Evolutionary conservation across 805 yeast genomes (phyloP).

Genomic region (Suhomyces prunicola): DNA sequence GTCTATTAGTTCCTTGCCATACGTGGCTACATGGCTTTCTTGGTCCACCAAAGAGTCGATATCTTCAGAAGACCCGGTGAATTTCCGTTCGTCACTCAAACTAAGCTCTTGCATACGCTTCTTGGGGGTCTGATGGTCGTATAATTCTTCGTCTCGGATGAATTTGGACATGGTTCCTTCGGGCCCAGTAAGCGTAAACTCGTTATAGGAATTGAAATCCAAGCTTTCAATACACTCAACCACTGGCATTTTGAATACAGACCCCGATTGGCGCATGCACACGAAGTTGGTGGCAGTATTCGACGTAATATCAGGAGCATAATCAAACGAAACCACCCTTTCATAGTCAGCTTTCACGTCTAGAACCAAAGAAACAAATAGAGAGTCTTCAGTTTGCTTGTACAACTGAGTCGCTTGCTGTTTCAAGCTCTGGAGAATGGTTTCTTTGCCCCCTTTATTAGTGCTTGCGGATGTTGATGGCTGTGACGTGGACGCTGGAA

Average conservation of each 20-base stretch:
- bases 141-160: slow-evolving; percentile 22
- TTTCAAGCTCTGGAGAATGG: slow-evolving; percentile 25
- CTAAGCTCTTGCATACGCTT: neutral
- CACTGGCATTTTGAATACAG: slow-evolving; percentile 75
- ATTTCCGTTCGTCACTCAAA: slow-evolving; percentile 6
- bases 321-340: slow-evolving; percentile 82
- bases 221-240: slow-evolving; percentile 61
- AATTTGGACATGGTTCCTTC: slow-evolving; percentile 50
- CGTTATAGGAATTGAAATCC: slow-evolving; percentile 67
- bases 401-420: slow-evolving; percentile 37
- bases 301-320: slow-evolving; percentile 52
- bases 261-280: slow-evolving; percentile 90
- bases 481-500: slow-evolving; percentile 31
- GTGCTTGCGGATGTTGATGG: neutral
- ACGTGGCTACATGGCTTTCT: slow-evolving; percentile 15
- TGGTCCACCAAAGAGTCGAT: slow-evolving; percentile 30
- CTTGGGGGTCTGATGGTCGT: neutral
- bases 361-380: slow-evolving; percentile 72
- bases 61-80: slow-evolving; percentile 20
- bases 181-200: slow-evolving; percentile 58
- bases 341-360: slow-evolving; percentile 77
- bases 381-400: slow-evolving; percentile 47
- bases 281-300: slow-evolving; percentile 62
- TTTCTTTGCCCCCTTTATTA: slow-evolving; percentile 4
- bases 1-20: slow-evolving; percentile 5